Conservation (phyloP, 768 basidiomycete genomes). For the Tricholoma matsutake region DNA sequence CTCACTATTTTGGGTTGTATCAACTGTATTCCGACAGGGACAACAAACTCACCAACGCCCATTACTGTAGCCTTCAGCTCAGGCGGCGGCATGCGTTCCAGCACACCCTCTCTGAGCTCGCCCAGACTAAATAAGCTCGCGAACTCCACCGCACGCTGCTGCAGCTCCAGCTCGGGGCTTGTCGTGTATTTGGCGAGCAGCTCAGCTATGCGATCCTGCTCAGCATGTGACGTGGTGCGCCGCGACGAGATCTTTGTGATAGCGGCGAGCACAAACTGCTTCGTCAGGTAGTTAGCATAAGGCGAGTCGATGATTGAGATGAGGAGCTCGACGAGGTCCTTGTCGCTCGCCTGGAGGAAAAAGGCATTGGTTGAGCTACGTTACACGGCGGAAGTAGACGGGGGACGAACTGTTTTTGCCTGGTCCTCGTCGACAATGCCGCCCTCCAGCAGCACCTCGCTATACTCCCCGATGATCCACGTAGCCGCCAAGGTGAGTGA, state of each 20-base stretch:
- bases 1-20: slow-evolving; percentile 54
- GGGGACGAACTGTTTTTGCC: slow-evolving; percentile 52
- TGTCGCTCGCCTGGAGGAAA: slow-evolving; percentile 61
- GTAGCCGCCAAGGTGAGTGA: slow-evolving; percentile 89
- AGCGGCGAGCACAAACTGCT: slow-evolving; percentile 89
- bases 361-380: slow-evolving; percentile 1
- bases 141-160: slow-evolving; percentile 96
- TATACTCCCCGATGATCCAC: slow-evolving; percentile 97
- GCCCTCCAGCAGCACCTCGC: slow-evolving; percentile 84
- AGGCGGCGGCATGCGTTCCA: slow-evolving; percentile 99
- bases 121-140: slow-evolving; percentile 78
- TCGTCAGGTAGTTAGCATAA: slow-evolving; percentile 85
- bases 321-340: slow-evolving; percentile 82
- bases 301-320: slow-evolving; percentile 89
- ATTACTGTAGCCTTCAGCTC: slow-evolving; percentile 97
- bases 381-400: too few species aligned
- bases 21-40: background rate
- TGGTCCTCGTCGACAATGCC: slow-evolving; percentile 77
- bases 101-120: slow-evolving; percentile 75
- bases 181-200: slow-evolving; percentile 80
- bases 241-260: slow-evolving; percentile 90
- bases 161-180: slow-evolving; percentile 90
- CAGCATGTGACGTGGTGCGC: slow-evolving; percentile 55
- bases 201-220: slow-evolving; percentile 78
- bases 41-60: slow-evolving; percentile 66